Evolutionary conservation across 2,329 filamentous ascomycete species (phyloP), one percentile per base, ranked within the genome.

Genomic region (Claviceps sp.): DNA sequence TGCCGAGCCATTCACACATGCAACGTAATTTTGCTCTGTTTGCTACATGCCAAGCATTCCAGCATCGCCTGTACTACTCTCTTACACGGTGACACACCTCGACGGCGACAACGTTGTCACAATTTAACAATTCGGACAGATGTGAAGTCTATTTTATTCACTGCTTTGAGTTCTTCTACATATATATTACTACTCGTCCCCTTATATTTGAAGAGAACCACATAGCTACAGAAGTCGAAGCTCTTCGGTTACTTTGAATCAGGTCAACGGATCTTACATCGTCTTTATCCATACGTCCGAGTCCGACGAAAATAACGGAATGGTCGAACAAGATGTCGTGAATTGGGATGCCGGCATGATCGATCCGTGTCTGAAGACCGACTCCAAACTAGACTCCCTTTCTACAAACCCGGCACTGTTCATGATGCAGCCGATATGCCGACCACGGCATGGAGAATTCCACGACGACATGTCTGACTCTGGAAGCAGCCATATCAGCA

Each of bases 211-310:
- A 46, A 46, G 24, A 30, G n/a, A 17, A 46, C 4, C 26, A 47
- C 17, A 65, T 65, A 62, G 57, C 60, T 17, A 65, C 64, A 58
- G 62, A 66, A 41, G 66, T 64, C 39, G 64, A 66, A 40, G 64
- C 63, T 13, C 47, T 64, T 34, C 30, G 10, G 30, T 38, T 65
- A 61, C 39, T n/a, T 42, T 22, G 8, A 42, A 42, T 3, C n/a
- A 42, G 8, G 13, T 5, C 40, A 11, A 34, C 30, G 10, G 30
- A 34, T 10, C 11, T 34, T 4, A 34, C 30, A 34, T 11, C 30
- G 30, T 10, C 10, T 10, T 10, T 34, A 3, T 34, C 1, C 10
- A 34, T 42, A 19, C 40, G 17, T 5, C 17, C 40, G 13, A 22
- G 4, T 5, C 8, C 40, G 40, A 19, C 41, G 52, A 49, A 42